These are phyloP conservation scores for Saturnispora sekii DNA, from an alignment of 805 yeast species.

Conservation along the genomic window DNA sequence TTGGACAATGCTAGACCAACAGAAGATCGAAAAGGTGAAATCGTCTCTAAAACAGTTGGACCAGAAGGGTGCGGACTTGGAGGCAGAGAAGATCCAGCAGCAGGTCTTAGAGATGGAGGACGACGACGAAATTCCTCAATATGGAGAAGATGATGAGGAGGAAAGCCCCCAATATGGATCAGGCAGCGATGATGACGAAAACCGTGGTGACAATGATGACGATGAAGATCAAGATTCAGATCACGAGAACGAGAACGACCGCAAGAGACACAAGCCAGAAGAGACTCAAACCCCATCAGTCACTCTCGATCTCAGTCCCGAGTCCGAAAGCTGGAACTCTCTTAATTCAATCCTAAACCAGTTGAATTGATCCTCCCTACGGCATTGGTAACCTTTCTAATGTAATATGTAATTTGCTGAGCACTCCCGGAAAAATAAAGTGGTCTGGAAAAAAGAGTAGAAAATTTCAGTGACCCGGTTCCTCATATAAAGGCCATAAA, in stretches of 20 bases:
- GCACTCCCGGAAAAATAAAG: neutral
- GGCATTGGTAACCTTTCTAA: slow-evolving; percentile 1
- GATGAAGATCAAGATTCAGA: slow-evolving; percentile 15
- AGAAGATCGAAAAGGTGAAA: slow-evolving; percentile 5
- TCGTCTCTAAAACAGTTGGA: neutral
- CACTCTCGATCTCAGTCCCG: too few species aligned
- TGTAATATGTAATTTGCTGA: neutral
- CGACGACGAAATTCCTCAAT: slow-evolving; percentile 1
- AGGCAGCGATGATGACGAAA: neutral
- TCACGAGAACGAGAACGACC: slow-evolving; percentile 12
- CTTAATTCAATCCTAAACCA: slow-evolving; percentile 7
- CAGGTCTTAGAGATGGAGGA: slow-evolving; percentile 2
- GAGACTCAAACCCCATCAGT: too few species aligned
- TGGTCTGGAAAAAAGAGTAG: slow-evolving; percentile 2
- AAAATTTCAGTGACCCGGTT: neutral
- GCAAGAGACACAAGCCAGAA: neutral
- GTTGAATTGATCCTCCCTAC: neutral
- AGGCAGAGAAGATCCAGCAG: slow-evolving; percentile 6
- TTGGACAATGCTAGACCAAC: slow-evolving; percentile 19
- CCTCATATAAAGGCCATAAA: too few species aligned
- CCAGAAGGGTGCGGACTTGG: slow-evolving; percentile 1
- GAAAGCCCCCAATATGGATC: slow-evolving; percentile 8
- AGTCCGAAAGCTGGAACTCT: slow-evolving; percentile 7
- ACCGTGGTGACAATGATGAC: slow-evolving; percentile 14
- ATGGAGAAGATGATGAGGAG: neutral